A percentile compares a stretch with the other conserved stretches of the same genome.
Evolutionary conservation across 129 eudicot species (phyloP).

Genomic region (Sambucus nigra): DNA sequence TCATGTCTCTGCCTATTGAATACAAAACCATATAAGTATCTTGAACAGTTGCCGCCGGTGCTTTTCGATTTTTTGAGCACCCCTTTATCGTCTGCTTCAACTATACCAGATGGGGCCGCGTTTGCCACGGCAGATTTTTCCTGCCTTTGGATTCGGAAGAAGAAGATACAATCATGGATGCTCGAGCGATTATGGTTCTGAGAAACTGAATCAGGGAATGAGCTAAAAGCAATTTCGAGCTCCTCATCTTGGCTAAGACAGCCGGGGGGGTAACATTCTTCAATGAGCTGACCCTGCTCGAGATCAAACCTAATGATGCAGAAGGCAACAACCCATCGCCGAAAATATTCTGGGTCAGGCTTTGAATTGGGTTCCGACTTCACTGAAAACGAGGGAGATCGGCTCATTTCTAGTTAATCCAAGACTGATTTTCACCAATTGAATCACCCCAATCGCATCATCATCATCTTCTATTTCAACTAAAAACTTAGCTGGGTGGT

Average conservation of each 20-base stretch:
- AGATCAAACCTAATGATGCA: constrained; percentile 92
- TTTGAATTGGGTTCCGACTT: constrained; percentile 40
- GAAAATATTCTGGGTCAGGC: constrained; percentile 56
- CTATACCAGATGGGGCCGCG: constrained; percentile 24
- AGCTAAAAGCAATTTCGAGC: constrained; percentile 77
- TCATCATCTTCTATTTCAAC: not conserved
- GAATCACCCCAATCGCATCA: constrained; percentile 12
- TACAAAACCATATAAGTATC: constrained; percentile 84
- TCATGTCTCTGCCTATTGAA: constrained; percentile 97
- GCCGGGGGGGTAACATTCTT: constrained; percentile 86
- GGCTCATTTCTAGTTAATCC: constrained; percentile 56
- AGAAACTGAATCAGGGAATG: constrained; percentile 98
- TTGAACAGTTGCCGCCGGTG: constrained; percentile 18
- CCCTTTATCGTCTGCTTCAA: constrained; percentile 19
- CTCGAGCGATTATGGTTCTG: constrained; percentile 86
- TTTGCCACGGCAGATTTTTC: constrained; percentile 15
- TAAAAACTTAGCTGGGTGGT: not conserved
- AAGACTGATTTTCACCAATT: constrained; percentile 13
- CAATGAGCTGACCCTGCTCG: constrained; percentile 89
- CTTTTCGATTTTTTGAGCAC: constrained; percentile 10
- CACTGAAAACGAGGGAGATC: constrained; percentile 70
- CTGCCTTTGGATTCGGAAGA: constrained; percentile 63
- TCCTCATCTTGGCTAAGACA: constrained; percentile 90
- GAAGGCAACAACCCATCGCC: constrained; percentile 77
- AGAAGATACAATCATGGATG: constrained; percentile 89